These are phyloP conservation scores for Oehlia diaphana DNA, from an alignment of 192 early-diverging fungal genomes.

Conservation along the genomic window DNA sequence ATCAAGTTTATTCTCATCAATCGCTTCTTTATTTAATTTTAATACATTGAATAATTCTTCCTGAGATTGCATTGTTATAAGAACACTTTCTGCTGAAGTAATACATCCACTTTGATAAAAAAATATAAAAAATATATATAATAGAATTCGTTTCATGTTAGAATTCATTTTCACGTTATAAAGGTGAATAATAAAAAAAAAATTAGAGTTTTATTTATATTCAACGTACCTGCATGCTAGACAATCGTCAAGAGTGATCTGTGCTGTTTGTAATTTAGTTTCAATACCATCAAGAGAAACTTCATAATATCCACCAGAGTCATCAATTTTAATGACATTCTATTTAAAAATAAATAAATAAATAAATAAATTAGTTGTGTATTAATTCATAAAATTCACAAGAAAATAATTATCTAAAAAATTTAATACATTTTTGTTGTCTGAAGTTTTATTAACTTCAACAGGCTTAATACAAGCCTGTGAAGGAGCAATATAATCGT, in stretches of 20 bases:
- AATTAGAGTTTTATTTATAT: neutral
- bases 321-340: conserved; percentile 72
- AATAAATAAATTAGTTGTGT: conserved; percentile 25
- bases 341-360: conserved; percentile 28
- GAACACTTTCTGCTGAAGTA: conserved; percentile 94
- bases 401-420: neutral
- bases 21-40: conserved; percentile 53
- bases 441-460: conserved; percentile 65
- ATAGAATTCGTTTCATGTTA: neutral
- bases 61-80: conserved; percentile 91
- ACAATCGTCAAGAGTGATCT: conserved; percentile 93
- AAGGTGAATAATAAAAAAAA: neutral
- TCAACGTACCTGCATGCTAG: conserved; percentile 84
- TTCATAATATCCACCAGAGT: conserved; percentile 85
- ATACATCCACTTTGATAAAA: conserved; percentile 79
- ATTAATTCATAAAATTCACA: neutral
- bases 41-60: conserved; percentile 79
- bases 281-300: conserved; percentile 83
- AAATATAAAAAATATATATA: neutral
- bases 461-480: conserved; percentile 98
- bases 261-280: conserved; percentile 81
- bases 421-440: conserved; percentile 39
- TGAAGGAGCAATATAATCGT: conserved; percentile 96
- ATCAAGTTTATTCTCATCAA: conserved; percentile 28
- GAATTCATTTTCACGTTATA: too few species aligned